Percentiles rank a stretch among this genome's conserved stretches.
Evolutionary conservation across 1,139 yeast genomes (phyloP).

Genomic region (Arxiozyma slooffiae): DNA sequence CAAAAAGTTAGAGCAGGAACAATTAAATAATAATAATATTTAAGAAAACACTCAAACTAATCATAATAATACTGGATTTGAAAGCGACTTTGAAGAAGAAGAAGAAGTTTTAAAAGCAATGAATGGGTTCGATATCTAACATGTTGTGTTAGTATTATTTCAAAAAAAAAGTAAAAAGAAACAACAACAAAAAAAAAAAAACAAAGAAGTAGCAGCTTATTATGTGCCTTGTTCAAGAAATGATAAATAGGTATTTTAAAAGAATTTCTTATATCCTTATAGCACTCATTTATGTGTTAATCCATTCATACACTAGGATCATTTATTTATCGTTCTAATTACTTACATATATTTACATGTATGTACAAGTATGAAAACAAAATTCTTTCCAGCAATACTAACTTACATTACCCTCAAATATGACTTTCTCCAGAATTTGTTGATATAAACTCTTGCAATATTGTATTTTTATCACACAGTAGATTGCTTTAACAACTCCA

Average conservation of each 20-base stretch:
- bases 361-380: background rate
- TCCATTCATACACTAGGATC: background rate
- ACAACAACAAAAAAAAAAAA: too few species aligned
- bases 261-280: too few species aligned
- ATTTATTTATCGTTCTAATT: background rate
- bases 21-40: background rate
- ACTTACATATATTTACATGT: too few species aligned
- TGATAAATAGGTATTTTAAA: too few species aligned
- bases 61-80: background rate
- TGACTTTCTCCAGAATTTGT: too few species aligned
- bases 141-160: background rate
- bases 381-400: background rate
- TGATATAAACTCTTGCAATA: background rate
- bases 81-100: slow-evolving; percentile 17
- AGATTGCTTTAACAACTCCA: background rate
- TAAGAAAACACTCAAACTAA: background rate
- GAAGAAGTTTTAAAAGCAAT: slow-evolving; percentile 23
- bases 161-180: background rate
- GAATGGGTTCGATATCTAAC: slow-evolving; percentile 17
- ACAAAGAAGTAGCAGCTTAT: too few species aligned
- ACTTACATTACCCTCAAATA: too few species aligned
- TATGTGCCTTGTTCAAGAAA: too few species aligned
- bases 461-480: background rate
- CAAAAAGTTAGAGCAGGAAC: slow-evolving; percentile 1
- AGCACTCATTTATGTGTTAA: too few species aligned